Percentiles rank a stretch among this genome's conserved stretches.
These are phyloP conservation scores for Melaleuca quinquenervia DNA, from an alignment of 345 rosid species.

Conservation along the genomic window DNA sequence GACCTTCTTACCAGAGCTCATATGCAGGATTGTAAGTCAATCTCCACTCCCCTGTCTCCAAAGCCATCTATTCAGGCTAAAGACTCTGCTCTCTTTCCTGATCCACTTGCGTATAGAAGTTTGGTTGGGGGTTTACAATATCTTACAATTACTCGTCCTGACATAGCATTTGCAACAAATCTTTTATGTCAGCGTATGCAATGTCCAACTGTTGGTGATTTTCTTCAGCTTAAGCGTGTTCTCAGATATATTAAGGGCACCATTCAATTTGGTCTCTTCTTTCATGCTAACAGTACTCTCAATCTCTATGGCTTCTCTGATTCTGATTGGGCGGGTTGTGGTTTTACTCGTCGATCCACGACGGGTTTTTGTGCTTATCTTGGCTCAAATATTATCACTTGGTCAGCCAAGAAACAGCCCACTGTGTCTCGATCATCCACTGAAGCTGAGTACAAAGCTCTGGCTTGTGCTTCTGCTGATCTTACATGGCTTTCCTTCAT, in stretches of 20 bases:
- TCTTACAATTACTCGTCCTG: not conserved
- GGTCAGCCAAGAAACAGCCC: not conserved
- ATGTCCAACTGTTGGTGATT: not conserved
- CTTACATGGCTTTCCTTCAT: not conserved
- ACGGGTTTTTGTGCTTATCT: not conserved
- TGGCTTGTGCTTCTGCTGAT: not conserved
- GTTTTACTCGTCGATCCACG: not conserved
- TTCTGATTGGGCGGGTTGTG: not conserved
- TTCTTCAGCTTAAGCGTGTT: not conserved
- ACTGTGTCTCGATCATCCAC: not conserved
- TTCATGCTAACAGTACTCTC: not conserved
- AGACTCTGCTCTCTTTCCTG: not conserved
- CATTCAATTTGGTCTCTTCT: not conserved
- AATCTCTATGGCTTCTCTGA: not conserved
- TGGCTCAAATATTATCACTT: not conserved
- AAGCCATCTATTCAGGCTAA: not conserved
- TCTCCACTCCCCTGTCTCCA: not conserved
- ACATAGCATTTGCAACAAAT: not conserved
- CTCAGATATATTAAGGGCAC: not conserved
- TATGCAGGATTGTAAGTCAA: not conserved
- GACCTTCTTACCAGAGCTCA: not conserved
- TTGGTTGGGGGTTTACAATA: not conserved
- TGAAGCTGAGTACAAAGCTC: not conserved
- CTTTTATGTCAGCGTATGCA: not conserved
- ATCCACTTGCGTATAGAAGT: not conserved